Base-by-base conservation (phyloP, 306 rosid species). In the Phaseolus lunatus region DNA sequence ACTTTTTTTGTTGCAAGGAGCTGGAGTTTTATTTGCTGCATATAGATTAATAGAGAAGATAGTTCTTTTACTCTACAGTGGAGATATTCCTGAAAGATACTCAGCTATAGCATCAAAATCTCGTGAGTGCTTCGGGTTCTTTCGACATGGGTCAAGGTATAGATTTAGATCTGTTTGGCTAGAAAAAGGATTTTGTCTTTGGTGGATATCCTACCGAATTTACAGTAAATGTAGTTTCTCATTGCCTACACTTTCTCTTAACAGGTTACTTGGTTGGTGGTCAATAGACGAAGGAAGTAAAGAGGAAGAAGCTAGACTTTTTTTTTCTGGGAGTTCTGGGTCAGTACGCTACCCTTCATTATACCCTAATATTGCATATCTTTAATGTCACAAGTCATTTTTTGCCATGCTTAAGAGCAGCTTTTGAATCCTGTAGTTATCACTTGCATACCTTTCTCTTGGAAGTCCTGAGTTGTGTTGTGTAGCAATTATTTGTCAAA, bases 221-320 rank as follows among this genome's bases (percentile, higher is more conserved):
- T 59, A 44, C 22, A 77, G 37, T 39, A 61, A 59, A 35, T n/a
- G n/a, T 63, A 1, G 61, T 62, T 54, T 48, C 56, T 37, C 59
- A 67, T 44, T 68, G 67, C 31, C 54, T 73, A 47, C 12, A 52
- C 73, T 79, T 78, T 72, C 73, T 74, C 56, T 45, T 78, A 49
- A 52, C 82, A 91, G 98, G 85, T 85, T 93, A 71, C 86, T 93
- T 8, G 98, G 98, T 84, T 93, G 98, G 98, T 93, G 97, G 98
- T 93, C 93, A 13, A 93, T 91, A 45, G 98, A 93, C 29, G 97
- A 93, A 85, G 92, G 86, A 72, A 93, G 96, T 79, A 84, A 78
- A 74, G 98, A 93, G 86, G 98, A 93, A 87, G 97, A 88, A 59
- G 98, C 98, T 73, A 89, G 90, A 82, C 85, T 93, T 41, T 93